phyloP scores from a whole-genome alignment of 148 eudicot genomes.

The Oxyria digyna region DNA sequence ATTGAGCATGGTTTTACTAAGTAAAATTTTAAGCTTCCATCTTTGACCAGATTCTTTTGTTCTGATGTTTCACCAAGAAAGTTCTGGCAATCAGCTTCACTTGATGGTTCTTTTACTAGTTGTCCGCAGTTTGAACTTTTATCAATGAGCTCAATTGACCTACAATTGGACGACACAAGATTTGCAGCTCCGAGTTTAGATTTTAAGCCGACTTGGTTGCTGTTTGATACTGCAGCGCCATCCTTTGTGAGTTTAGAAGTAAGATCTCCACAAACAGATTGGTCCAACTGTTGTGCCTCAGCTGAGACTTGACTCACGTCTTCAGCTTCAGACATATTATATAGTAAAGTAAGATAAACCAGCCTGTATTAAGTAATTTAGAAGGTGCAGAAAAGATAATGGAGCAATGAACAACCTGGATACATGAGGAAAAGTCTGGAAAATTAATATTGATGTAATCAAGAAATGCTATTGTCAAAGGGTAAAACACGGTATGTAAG shows the following conservation, averaged over 20 bases:
- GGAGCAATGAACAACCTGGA: not conserved
- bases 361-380: not conserved
- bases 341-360: not conserved
- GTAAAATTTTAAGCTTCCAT: not conserved
- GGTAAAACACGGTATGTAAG: not conserved
- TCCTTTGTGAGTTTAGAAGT: not conserved
- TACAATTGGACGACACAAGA: not conserved
- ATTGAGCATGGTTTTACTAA: not conserved
- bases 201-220: not conserved
- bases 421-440: not conserved
- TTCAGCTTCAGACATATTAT: constrained; percentile 6
- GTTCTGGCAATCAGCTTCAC: not conserved
- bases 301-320: not conserved
- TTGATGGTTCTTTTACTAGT: not conserved
- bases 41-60: not conserved
- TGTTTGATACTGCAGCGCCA: not conserved
- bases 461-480: not conserved
- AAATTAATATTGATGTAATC: not conserved
- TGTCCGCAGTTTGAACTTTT: not conserved
- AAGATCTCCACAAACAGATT: not conserved
- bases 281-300: not conserved
- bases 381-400: not conserved
- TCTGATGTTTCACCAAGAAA: not conserved
- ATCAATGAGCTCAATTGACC: not conserved
- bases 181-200: not conserved